Percentiles rank a stretch among this genome's conserved stretches.
Evolutionary conservation across 306 rosid species (phyloP).

Genomic region (Vachellia pachyceras): DNA sequence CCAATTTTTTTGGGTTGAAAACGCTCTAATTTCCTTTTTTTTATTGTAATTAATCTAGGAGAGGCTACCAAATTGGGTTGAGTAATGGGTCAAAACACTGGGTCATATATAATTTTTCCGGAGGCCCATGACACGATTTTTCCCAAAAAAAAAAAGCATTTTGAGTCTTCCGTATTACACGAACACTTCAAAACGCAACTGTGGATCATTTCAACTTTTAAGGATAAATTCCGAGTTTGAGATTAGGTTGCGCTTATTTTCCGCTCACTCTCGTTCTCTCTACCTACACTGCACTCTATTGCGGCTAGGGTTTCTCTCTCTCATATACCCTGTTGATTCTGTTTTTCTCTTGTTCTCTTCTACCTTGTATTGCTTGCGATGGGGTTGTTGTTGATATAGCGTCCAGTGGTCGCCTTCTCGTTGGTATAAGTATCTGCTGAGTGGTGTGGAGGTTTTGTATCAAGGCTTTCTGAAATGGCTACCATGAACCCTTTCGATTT

Average conservation of each 20-base stretch:
- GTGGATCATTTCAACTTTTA: background rate
- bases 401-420: conserved; percentile 34
- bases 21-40: background rate
- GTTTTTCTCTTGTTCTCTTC: conserved; percentile 16
- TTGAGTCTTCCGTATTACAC: background rate
- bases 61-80: background rate
- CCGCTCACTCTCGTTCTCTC: conserved; percentile 26
- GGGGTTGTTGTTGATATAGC: conserved; percentile 53
- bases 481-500: conserved; percentile 88
- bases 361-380: conserved; percentile 44
- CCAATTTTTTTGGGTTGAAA: background rate
- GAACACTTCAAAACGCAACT: background rate
- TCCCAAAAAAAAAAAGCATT: background rate
- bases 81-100: background rate
- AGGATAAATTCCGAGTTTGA: conserved; percentile 42
- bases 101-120: background rate
- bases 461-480: conserved; percentile 54
- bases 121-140: background rate
- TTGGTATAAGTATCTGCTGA: conserved; percentile 30
- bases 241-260: conserved; percentile 48
- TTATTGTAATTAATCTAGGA: too few species aligned
- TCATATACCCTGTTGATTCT: conserved; percentile 4
- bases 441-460: conserved; percentile 18
- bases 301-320: conserved; percentile 82
- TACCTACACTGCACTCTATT: conserved; percentile 20